Evolutionary conservation across 1,139 yeast species (phyloP), one percentile per base, ranked within the genome.

Genomic region (Blastobotrys serpentis): DNA sequence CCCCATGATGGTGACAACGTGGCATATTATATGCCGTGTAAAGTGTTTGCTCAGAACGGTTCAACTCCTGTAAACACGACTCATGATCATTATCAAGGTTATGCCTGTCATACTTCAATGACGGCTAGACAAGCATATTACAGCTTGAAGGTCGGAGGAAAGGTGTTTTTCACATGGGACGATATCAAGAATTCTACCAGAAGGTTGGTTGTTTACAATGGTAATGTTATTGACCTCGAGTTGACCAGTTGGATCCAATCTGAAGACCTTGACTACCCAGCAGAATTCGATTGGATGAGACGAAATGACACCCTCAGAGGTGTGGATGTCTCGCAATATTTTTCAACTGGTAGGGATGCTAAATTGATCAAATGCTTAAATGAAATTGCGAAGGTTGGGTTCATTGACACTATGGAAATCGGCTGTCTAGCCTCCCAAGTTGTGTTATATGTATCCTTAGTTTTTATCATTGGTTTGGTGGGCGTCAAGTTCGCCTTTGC

Each of bases 21-120:
- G 56, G 98, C 96, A 7, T 90, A 96, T 96, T 92, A 92, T 69
- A 88, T 89, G 85, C 98, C 98, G 2, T 92, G 98, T 71, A 81
- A 82, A 59, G 56, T 85, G 43, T 73, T 82, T 52, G 69, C 74
- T 43, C 84, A 79, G 58, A 86, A 86, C 66, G 96, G 96, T 3
- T 74, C 90, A 1, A 66, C 85, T 1, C 52, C 69, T 29, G 85
- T 86, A 23, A 82, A 86, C 62, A 76, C 75, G 56, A 75, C 89
- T 2, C 64, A 72, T 21, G 77, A 75, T 26, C 81, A 79, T 60
- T 88, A 88, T 65, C 70, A 74, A 39, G 97, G 97, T 14, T 89
- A 88, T 81, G 94, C 89, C 7, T 92, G 98, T 68, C 98, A 92
- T 68, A 86, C 97, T 0, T 77, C 87, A 13, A 60, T 74, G 2